Percentiles rank a stretch among this genome's conserved stretches.
Conservation (phyloP, 768 basidiomycete species). For the Ramaria sp. region DNA sequence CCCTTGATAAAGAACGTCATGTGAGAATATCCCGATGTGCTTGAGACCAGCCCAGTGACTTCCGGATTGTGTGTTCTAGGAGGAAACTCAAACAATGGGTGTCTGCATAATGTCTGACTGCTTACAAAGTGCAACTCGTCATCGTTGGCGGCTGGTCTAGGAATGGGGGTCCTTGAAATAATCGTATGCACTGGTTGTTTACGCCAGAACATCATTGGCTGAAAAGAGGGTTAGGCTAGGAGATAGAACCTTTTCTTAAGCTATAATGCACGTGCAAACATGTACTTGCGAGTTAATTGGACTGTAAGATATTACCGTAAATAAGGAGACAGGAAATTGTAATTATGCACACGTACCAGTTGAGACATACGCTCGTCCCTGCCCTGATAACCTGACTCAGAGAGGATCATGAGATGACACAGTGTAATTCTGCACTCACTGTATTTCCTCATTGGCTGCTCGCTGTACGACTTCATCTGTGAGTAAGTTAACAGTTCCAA, state of each 20-base stretch:
- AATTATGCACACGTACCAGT: not conserved
- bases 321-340: not conserved
- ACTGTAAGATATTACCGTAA: not conserved
- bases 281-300: conserved; percentile 5
- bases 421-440: not conserved
- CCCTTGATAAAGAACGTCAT: conserved; percentile 4
- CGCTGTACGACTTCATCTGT: conserved; percentile 9
- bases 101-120: not conserved
- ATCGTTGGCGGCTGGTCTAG: conserved; percentile 16
- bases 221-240: not conserved
- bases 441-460: conserved; percentile 7
- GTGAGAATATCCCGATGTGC: conserved; percentile 37
- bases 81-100: not conserved
- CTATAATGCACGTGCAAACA: not conserved
- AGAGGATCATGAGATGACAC: not conserved
- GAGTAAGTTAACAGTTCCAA: conserved; percentile 12
- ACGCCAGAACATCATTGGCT: conserved; percentile 52
- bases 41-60: conserved; percentile 62
- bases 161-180: not conserved
- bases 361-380: conserved; percentile 5
- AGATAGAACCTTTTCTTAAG: not conserved
- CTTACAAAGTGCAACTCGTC: conserved; percentile 49
- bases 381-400: not conserved
- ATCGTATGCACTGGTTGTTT: conserved; percentile 38
- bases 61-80: conserved; percentile 60